Percentiles rank a stretch among this genome's conserved stretches.
Conservation (phyloP, 2,329 filamentous ascomycete species). For the Chaetoscypha palmicola region DNA sequence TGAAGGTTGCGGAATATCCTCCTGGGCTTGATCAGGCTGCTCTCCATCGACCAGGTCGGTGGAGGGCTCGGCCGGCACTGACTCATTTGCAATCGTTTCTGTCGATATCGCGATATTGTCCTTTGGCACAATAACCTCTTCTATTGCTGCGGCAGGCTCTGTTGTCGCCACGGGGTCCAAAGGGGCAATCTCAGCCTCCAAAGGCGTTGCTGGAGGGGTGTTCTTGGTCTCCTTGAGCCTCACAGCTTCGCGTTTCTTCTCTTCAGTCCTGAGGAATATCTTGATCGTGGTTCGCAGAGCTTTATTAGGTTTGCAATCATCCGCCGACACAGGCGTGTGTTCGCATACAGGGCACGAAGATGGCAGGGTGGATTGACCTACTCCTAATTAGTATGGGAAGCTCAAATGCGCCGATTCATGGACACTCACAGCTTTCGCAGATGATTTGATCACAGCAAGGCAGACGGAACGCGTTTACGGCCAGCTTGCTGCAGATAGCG, state of each 20-base stretch:
- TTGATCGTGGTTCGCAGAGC: slow-evolving; percentile 86
- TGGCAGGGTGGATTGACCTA: slow-evolving; percentile 69
- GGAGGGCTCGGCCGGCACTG: slow-evolving; percentile 4
- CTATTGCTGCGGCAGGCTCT: slow-evolving; percentile 2
- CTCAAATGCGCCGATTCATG: neutral
- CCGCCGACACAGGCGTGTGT: slow-evolving; percentile 78
- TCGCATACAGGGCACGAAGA: slow-evolving; percentile 87
- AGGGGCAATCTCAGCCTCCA: slow-evolving; percentile 19
- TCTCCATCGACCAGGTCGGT: slow-evolving; percentile 9
- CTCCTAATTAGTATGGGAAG: slow-evolving; percentile 18
- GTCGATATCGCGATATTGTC: neutral
- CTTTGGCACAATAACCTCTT: neutral
- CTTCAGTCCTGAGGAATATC: slow-evolving; percentile 82
- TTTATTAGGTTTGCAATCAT: slow-evolving; percentile 84
- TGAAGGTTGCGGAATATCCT: slow-evolving; percentile 33
- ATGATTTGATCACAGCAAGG: slow-evolving; percentile 95
- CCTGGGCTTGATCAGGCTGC: slow-evolving; percentile 21
- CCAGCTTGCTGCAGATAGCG: slow-evolving; percentile 85
- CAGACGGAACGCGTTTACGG: slow-evolving; percentile 82
- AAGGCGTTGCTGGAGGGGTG: slow-evolving; percentile 30
- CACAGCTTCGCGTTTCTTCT: slow-evolving; percentile 75
- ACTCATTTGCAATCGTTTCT: slow-evolving; percentile 1
- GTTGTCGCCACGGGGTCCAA: slow-evolving; percentile 11
- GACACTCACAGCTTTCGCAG: slow-evolving; percentile 69
- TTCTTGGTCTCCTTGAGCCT: slow-evolving; percentile 38